Base-by-base conservation (phyloP, 257 asterid species). In the Capsicum rhomboideum region DNA sequence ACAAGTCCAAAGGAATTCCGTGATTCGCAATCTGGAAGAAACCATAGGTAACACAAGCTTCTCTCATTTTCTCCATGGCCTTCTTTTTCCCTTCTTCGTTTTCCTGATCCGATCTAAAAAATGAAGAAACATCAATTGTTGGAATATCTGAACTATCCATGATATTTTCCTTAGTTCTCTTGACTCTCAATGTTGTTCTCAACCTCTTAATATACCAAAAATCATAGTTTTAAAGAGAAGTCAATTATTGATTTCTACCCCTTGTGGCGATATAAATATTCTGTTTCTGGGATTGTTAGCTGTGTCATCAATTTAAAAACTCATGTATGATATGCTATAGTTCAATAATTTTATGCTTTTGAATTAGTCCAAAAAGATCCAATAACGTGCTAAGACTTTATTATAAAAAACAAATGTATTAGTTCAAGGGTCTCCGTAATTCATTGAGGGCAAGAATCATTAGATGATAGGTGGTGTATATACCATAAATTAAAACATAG, bases 21-120 rank as follows among this genome's bases (percentile, higher is more conserved):
- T 90, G 92, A 85, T 90, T 90, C 14, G 53, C 79, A 42, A 85
- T 80, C 61, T 86, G 90, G 88, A 90, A 90, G 90, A 88, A 90
- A 10, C 92, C 92, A 53, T 83, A 85, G 0, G 86, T 85, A 18
- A 87, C 78, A 85, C 91, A 88, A 3, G 91, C 91, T 34, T 68
- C 61, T 20, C 10, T n/a, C 1, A 18, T 18, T 55, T 18, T 9
- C 61, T 18, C 61, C 61, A 18, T 55, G 18, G 10, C 61, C 56
- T 52, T 52, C 56, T 14, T 52, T 52, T 52, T 52, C 18, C 56
- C 56, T 14, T 52, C 56, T 52, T 14, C 56, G 6, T 52, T 52
- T 52, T 52, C 23, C 61, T 18, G 5, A 34, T 34, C 21, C 18
- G 61, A 16, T 55, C 23, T 8, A 4, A 53, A 55, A 16, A 17